Evolutionary conservation across 306 rosid species (phyloP), one percentile per base, ranked within the genome.

Genomic region (Cotoneaster glaucophyllus): DNA sequence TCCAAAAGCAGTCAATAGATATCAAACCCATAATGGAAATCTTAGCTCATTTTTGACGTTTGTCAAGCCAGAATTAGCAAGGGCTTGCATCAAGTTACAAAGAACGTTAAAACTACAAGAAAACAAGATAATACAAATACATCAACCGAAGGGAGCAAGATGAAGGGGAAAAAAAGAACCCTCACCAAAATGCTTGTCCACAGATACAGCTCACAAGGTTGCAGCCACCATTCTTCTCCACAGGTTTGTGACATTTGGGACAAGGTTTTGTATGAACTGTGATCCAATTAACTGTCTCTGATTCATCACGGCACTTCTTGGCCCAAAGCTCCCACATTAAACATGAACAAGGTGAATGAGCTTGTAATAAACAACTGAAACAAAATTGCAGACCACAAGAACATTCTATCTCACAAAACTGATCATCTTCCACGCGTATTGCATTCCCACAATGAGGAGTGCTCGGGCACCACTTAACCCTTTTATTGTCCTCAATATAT

Each of bases 181-280:
- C 94, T 80, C 82, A 96, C 99, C 99, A 96, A 88, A 96, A 96
- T 70, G 97, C 82, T 85, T 89, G 98, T 26, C 99, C 98, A 78
- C 98, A 96, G 70, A 92, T 92, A 79, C 99, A 95, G 77, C 96
- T 87, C 74, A 96, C 99, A 74, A 89, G 91, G 81, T 96, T 96
- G 90, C 99, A 96, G 67, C 99, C 99, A 81, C 99, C 99, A 71
- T 92, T 96, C 87, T 96, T 96, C 89, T 96, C 98, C 70, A 96
- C 99, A 1, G 93, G 88, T 86, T 96, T 96, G 85, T 85, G 96
- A 81, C 99, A 96, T 85, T 92, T 90, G 4, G 99, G 99, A 59
- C 99, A 96, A 66, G 96, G 85, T 80, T 96, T 96, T 29, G 99
- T 96, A 78, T 96, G 90, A 64, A 90, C 99, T 10, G 99, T 92